Conservation (phyloP, 805 yeast genomes). For the Trichomonascus vanleenenianus region DNA sequence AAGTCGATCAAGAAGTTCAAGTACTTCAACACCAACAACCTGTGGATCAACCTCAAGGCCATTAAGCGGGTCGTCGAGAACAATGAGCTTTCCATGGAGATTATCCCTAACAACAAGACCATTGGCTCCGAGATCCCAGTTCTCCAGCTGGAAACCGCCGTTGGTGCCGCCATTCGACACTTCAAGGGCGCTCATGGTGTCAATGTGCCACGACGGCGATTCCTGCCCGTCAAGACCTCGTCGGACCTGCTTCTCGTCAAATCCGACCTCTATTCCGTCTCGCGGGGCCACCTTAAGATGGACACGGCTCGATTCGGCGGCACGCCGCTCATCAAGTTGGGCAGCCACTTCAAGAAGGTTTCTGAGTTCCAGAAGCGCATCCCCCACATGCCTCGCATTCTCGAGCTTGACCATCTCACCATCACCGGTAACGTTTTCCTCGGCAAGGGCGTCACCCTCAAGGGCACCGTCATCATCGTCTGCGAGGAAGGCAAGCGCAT, state of each 20-base stretch:
- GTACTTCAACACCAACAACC: slow-evolving; percentile 95
- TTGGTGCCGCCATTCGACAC: slow-evolving; percentile 97
- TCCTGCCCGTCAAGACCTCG: slow-evolving; percentile 96
- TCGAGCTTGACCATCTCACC: slow-evolving; percentile 94
- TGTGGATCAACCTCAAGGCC: slow-evolving; percentile 95
- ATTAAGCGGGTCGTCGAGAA: slow-evolving; percentile 85
- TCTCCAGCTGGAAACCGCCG: slow-evolving; percentile 95
- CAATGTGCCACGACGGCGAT: slow-evolving; percentile 95
- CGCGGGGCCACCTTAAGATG: slow-evolving; percentile 83
- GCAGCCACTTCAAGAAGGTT: slow-evolving; percentile 94
- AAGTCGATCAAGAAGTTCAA: slow-evolving; percentile 96
- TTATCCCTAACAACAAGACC: slow-evolving; percentile 89
- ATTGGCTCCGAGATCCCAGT: slow-evolving; percentile 75
- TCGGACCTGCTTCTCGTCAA: slow-evolving; percentile 91
- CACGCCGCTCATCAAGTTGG: slow-evolving; percentile 91
- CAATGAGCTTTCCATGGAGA: slow-evolving; percentile 79
- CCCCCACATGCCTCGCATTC: slow-evolving; percentile 90
- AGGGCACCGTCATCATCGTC: slow-evolving; percentile 96
- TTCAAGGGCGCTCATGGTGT: slow-evolving; percentile 95
- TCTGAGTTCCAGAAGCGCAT: slow-evolving; percentile 83
- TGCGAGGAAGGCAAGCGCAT: slow-evolving; percentile 95
- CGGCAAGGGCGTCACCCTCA: slow-evolving; percentile 84
- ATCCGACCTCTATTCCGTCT: slow-evolving; percentile 84
- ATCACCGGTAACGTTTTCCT: slow-evolving; percentile 92
- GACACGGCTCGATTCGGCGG: slow-evolving; percentile 84